Conservation (phyloP, 495 filamentous ascomycete genomes). For the Jackrogersella multiformis region DNA sequence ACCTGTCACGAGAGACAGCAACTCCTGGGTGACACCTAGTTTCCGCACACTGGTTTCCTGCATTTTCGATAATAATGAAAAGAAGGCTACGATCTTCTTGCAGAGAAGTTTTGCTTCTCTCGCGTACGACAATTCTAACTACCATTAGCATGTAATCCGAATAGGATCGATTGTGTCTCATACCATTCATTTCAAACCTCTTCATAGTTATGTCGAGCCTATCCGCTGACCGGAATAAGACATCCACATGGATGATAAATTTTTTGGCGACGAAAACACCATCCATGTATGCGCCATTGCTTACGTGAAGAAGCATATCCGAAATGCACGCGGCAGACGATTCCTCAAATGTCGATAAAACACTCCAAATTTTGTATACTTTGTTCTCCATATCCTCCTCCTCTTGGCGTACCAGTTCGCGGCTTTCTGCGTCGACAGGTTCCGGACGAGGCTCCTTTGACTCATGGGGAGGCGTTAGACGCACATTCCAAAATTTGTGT, state of each 20-base stretch:
- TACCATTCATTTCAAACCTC: conserved; percentile 77
- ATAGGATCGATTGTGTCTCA: conserved; percentile 33
- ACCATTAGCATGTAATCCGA: conserved; percentile 19
- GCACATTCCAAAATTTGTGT: conserved; percentile 99
- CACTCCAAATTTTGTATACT: conserved; percentile 98
- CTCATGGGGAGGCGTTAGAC: conserved; percentile 65
- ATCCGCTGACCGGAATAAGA: conserved; percentile 90
- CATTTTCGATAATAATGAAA: conserved; percentile 89
- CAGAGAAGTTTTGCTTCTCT: conserved; percentile 97
- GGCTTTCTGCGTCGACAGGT: conserved; percentile 75
- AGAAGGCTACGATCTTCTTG: conserved; percentile 99
- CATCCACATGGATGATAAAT: conserved; percentile 95
- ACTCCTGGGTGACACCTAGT: conserved; percentile 95
- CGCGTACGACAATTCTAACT: conserved; percentile 82
- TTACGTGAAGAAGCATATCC: conserved; percentile 98
- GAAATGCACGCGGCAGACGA: conserved; percentile 98
- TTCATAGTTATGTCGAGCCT: conserved; percentile 78
- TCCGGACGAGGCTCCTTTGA: conserved; percentile 46
- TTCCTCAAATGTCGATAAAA: conserved; percentile 95
- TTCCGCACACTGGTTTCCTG: conserved; percentile 88
- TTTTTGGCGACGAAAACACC: conserved; percentile 95
- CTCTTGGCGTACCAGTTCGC: conserved; percentile 78
- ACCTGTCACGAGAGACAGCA: conserved; percentile 93
- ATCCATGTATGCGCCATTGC: conserved; percentile 95
- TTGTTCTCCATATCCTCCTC: conserved; percentile 98